These are phyloP conservation scores for Carex cristatella DNA, from an alignment of 176 grass and related monocot genomes.

Conservation along the genomic window DNA sequence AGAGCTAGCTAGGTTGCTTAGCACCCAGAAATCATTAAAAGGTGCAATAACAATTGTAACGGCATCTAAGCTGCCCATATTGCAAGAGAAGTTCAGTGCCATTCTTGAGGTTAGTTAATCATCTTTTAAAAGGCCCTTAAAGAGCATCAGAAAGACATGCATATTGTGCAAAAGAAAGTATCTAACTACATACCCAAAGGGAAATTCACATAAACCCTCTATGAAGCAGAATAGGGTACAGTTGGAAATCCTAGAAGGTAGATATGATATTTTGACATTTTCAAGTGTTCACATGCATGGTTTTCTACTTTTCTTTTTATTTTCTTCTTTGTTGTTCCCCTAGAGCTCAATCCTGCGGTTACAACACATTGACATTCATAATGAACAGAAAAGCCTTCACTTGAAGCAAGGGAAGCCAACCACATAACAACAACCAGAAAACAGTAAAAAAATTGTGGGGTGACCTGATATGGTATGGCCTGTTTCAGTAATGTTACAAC, in stretches of 20 bases:
- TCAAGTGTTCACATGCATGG: not conserved
- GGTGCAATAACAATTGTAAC: constrained; percentile 87
- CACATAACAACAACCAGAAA: not conserved
- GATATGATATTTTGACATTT: not conserved
- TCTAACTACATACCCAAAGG: not conserved
- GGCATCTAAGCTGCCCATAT: constrained; percentile 70
- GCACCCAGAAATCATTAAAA: constrained; percentile 81
- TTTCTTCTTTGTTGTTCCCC: not conserved
- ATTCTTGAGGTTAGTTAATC: constrained; percentile 61
- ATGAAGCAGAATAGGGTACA: not conserved
- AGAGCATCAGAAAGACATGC: not conserved
- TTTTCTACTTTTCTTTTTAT: not conserved
- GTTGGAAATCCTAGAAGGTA: not conserved
- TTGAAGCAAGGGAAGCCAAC: not conserved
- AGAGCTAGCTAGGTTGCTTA: constrained; percentile 70
- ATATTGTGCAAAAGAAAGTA: not conserved
- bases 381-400: not conserved
- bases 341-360: not conserved
- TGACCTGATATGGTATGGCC: not conserved
- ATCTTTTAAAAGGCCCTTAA: not conserved
- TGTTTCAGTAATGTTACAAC: not conserved
- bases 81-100: constrained; percentile 81
- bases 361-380: not conserved
- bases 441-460: not conserved
- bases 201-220: not conserved